Evolutionary conservation across 352 stramenopile species (phyloP).

Genomic region (Globisporangium canariense): DNA sequence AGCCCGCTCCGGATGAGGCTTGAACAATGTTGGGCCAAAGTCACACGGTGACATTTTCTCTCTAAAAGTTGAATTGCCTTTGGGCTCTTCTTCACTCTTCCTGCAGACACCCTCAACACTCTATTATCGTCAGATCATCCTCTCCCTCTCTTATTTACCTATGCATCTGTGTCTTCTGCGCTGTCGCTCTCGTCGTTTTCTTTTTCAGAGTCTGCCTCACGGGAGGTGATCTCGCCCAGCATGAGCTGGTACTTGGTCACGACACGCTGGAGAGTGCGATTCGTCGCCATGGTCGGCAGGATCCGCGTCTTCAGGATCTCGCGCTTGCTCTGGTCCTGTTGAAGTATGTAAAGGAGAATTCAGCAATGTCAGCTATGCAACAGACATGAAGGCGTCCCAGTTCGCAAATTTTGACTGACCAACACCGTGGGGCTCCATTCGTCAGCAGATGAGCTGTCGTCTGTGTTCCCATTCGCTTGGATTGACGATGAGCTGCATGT

Average conservation of each 20-base stretch:
- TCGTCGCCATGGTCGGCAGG: conserved; percentile 73
- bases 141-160: neutral
- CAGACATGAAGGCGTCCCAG: too few relatives aligned
- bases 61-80: too few relatives aligned
- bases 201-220: conserved; percentile 27
- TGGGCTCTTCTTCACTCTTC: neutral
- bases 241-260: conserved; percentile 84
- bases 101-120: neutral
- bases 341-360: too few relatives aligned
- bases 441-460: conserved; percentile 10
- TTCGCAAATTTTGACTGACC: conserved; percentile 17
- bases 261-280: conserved; percentile 77
- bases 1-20: too few relatives aligned
- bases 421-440: conserved; percentile 44
- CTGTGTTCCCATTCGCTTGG: neutral
- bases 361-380: too few relatives aligned
- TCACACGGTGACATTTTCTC: too few relatives aligned
- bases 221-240: conserved; percentile 62
- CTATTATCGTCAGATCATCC: neutral
- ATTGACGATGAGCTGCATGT: neutral
- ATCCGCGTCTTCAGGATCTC: conserved; percentile 68
- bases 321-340: conserved; percentile 65
- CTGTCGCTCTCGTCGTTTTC: neutral
- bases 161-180: neutral
- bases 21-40: too few relatives aligned